Evolutionary conservation across 75 land plant species (phyloP).

Genomic region (Ceratopteris richardii): DNA sequence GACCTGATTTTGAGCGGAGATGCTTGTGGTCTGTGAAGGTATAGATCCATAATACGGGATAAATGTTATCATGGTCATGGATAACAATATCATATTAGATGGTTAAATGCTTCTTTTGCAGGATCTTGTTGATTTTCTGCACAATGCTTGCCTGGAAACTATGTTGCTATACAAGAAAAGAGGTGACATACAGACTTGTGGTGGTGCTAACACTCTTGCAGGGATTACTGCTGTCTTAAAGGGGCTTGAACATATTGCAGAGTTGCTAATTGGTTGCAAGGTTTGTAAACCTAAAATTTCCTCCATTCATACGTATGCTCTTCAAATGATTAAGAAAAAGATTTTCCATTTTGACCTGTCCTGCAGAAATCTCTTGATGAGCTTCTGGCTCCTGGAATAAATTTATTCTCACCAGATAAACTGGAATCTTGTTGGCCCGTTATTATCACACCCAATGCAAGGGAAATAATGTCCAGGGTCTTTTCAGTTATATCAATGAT

Average conservation of each 20-base stretch:
- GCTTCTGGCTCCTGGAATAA: not conserved
- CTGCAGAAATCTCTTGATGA: not conserved
- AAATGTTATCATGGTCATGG: too few species aligned
- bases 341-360: not conserved
- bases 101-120: too few species aligned
- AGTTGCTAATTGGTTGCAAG: not conserved
- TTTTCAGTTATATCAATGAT: not conserved
- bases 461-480: not conserved
- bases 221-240: not conserved
- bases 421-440: not conserved
- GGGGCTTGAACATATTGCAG: not conserved
- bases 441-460: not conserved
- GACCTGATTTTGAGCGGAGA: too few species aligned
- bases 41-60: too few species aligned
- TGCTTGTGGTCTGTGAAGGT: too few species aligned
- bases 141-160: not conserved
- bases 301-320: not conserved
- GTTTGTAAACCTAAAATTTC: not conserved
- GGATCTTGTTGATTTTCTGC: not conserved
- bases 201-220: not conserved
- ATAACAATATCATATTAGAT: too few species aligned
- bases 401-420: not conserved
- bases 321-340: not conserved
- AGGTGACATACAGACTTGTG: not conserved
- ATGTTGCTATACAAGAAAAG: not conserved